Evolutionary conservation across 768 basidiomycete genomes (phyloP), one percentile per base, ranked within the genome.

Genomic region (Gloeopeniophorella convolvens): DNA sequence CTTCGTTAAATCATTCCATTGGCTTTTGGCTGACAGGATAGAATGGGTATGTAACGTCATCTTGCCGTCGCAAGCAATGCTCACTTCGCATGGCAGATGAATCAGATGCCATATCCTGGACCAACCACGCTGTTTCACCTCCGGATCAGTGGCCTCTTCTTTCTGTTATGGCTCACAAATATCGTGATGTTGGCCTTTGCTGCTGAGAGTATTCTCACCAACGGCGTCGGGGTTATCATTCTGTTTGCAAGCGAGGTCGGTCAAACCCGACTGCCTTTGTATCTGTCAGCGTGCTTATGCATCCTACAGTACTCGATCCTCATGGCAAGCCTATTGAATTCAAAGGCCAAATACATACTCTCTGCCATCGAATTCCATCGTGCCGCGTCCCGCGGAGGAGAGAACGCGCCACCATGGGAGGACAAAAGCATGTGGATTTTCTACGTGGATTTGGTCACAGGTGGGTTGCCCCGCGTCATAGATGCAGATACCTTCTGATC

Each of bases 351-450:
- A 66, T 97, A 97, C 63, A 58, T 78, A 16, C 77, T 97, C 43
- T 89, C 86, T 35, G 66, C 85, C 13, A 76, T 88, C 54, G 96
- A 99, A 64, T 68, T 92, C 40, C 75, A 89, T 24, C 76, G 90
- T 20, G 91, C 93, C 2, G 78, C 81, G 41, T 71, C 73, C 45
- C 69, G 85, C 49, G 89, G 89, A 31, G 88, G 88, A 26, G 89
- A 87, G 65, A 86, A 85, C 65, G 82, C 88, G 2, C 84, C 92
- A 55, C 80, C 85, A 40, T 98, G 96, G 96, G 94, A 99, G 66
- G 86, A 93, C 62, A 98, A 97, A 74, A 92, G 89, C 71, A 94
- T 97, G 83, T 94, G 83, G 75, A 73, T 88, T 8, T 97, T 96
- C 71, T 98, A 97, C 63, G 82, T 97, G 50, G 96, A 98, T 62